Conservation (phyloP, 305 asterid species). For the Fraxinus sp. region DNA sequence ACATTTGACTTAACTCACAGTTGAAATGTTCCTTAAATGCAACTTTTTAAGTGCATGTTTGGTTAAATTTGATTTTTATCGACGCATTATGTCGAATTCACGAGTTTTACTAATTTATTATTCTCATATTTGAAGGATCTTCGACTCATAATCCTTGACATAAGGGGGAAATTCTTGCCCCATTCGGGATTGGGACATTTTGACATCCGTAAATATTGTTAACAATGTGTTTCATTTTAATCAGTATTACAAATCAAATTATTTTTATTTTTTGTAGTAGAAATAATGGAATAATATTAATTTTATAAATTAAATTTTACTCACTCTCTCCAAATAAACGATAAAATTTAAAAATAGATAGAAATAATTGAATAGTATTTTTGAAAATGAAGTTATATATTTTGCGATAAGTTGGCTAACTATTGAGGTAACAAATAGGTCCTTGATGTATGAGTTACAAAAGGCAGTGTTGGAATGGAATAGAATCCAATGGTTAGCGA, state of each 20-base stretch:
- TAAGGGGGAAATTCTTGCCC: too few relatives aligned
- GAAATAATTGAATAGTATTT: too few relatives aligned
- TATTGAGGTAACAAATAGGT: neutral
- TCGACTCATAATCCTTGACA: too few relatives aligned
- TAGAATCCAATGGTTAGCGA: conserved; percentile 1
- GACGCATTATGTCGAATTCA: neutral
- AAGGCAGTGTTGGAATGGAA: neutral
- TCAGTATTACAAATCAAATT: too few relatives aligned
- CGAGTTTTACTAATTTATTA: too few relatives aligned
- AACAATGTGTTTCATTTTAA: too few relatives aligned
- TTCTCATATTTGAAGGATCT: too few relatives aligned
- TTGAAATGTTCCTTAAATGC: neutral
- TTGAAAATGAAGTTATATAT: neutral
- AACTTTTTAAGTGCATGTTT: neutral
- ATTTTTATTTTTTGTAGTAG: neutral
- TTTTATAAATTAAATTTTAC: neutral
- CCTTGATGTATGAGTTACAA: neutral
- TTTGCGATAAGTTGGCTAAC: neutral
- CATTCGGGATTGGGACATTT: too few relatives aligned
- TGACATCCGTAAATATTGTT: too few relatives aligned
- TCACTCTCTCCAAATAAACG: neutral
- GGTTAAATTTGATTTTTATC: too few relatives aligned
- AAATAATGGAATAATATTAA: neutral
- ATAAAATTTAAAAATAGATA: neutral
- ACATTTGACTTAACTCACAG: conserved; percentile 33